These are phyloP conservation scores for Canariomyces notabilis DNA, from an alignment of 2,329 filamentous ascomycete genomes.

Conservation along the genomic window DNA sequence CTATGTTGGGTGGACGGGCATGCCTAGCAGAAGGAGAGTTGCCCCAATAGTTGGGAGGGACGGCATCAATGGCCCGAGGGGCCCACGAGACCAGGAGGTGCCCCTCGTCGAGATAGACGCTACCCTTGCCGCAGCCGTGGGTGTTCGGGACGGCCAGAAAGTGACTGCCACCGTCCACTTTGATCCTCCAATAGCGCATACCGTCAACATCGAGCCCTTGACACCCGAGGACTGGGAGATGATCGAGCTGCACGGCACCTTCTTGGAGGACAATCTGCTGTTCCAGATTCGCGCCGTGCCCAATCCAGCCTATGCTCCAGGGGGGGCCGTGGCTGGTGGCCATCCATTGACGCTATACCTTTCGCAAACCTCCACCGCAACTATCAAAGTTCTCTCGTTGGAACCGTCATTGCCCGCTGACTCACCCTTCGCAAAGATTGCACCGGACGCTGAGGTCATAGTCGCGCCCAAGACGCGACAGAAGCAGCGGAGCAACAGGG, in stretches of 20 bases:
- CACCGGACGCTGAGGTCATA: slow-evolving; percentile 91
- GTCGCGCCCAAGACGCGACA: slow-evolving; percentile 88
- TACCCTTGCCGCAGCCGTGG: slow-evolving; percentile 71
- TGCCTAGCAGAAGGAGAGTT: slow-evolving; percentile 84
- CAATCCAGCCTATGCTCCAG: slow-evolving; percentile 65
- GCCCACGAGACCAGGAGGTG: slow-evolving; percentile 67
- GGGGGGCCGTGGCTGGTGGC: slow-evolving; percentile 47
- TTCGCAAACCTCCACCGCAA: slow-evolving; percentile 91
- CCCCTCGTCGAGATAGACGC: slow-evolving; percentile 81
- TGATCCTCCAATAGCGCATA: slow-evolving; percentile 86
- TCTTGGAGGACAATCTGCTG: slow-evolving; percentile 88
- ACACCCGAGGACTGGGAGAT: slow-evolving; percentile 98
- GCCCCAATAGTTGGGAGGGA: slow-evolving; percentile 69
- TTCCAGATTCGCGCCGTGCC: slow-evolving; percentile 90
- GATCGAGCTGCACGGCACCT: slow-evolving; percentile 93
- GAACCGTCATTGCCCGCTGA: slow-evolving; percentile 64
- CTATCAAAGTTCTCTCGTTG: slow-evolving; percentile 80
- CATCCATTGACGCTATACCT: slow-evolving; percentile 89
- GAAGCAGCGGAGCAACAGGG: slow-evolving; percentile 62
- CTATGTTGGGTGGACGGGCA: slow-evolving; percentile 94
- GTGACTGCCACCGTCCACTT: slow-evolving; percentile 69
- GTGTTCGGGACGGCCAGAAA: slow-evolving; percentile 76
- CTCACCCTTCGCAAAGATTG: slow-evolving; percentile 82
- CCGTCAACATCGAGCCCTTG: slow-evolving; percentile 92
- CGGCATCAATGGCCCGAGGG: slow-evolving; percentile 57